Percentiles rank a stretch among this genome's conserved stretches.
Evolutionary conservation across 2,329 filamentous ascomycete genomes (phyloP).

Genomic region (Hypoxylon sp.): DNA sequence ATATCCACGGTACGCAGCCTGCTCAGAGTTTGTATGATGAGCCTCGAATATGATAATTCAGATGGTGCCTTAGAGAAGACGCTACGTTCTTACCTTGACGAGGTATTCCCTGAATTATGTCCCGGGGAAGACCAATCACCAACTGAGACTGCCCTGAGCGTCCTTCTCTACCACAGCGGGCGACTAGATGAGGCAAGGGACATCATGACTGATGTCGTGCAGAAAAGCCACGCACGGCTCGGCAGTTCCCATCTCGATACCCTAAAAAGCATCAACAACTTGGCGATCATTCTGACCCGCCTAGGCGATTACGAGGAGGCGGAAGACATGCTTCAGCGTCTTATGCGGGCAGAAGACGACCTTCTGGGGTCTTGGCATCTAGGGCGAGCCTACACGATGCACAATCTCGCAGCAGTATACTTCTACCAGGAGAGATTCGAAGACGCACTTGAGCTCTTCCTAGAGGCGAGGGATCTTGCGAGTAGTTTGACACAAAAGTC

Average conservation of each 20-base stretch:
- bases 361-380: background rate
- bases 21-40: background rate
- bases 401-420: slow-evolving; percentile 9
- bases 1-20: background rate
- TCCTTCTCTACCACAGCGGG: background rate
- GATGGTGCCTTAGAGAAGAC: no score
- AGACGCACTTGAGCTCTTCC: background rate
- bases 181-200: background rate
- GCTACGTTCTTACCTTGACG: no score
- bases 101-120: no score
- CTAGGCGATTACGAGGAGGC: slow-evolving; percentile 4
- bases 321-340: background rate
- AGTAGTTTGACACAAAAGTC: no score
- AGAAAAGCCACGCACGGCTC: background rate
- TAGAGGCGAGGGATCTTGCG: background rate
- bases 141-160: background rate
- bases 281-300: background rate
- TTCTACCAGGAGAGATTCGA: slow-evolving; percentile 9
- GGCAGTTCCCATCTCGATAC: slow-evolving; percentile 1
- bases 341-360: background rate
- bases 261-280: background rate
- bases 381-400: background rate
- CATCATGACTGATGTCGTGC: background rate
- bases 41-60: no score
- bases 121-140: background rate